Evolutionary conservation across 371 early-diverging fungal species (phyloP).

Genomic region (Lichtheimia hyalospora): DNA sequence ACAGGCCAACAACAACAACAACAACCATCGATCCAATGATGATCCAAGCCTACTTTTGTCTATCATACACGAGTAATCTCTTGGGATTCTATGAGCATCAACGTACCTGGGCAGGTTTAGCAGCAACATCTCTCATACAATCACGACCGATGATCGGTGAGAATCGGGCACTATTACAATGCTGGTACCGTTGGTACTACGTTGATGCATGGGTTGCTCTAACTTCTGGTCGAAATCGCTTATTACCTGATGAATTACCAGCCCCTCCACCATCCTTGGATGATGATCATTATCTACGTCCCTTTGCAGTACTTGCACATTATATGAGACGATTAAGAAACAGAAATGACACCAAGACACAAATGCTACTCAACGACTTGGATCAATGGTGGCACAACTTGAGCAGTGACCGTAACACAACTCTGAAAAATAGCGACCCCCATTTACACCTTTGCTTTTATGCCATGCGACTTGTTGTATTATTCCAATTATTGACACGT

Average conservation of each 20-base stretch:
- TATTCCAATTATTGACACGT: slow-evolving; percentile 29
- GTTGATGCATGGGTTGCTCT: slow-evolving; percentile 42
- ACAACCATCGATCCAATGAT: neutral
- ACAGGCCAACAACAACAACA: neutral
- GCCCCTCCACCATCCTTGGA: too few species aligned
- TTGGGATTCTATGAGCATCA: slow-evolving; percentile 19
- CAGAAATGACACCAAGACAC: too few species aligned
- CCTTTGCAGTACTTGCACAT: slow-evolving; percentile 25
- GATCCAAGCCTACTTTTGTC: slow-evolving; percentile 17
- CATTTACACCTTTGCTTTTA: slow-evolving; percentile 41
- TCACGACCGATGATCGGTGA: neutral
- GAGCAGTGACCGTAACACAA: too few species aligned
- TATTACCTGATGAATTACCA: slow-evolving; percentile 17
- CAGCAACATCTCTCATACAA: slow-evolving; percentile 12
- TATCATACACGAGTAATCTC: slow-evolving; percentile 20
- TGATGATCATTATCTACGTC: neutral
- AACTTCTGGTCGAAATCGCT: slow-evolving; percentile 26
- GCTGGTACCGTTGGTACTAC: slow-evolving; percentile 42
- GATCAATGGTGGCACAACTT: too few species aligned
- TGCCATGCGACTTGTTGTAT: slow-evolving; percentile 35
- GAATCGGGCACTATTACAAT: neutral
- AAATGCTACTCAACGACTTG: too few species aligned
- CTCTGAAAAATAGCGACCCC: slow-evolving; percentile 5
- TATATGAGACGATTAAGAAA: slow-evolving; percentile 7
- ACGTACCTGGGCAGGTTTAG: slow-evolving; percentile 19